A percentile compares a stretch with the other conserved stretches of the same genome.
These are phyloP conservation scores for Fusarium tricinctum DNA, from an alignment of 2,329 filamentous ascomycete genomes.

Conservation along the genomic window DNA sequence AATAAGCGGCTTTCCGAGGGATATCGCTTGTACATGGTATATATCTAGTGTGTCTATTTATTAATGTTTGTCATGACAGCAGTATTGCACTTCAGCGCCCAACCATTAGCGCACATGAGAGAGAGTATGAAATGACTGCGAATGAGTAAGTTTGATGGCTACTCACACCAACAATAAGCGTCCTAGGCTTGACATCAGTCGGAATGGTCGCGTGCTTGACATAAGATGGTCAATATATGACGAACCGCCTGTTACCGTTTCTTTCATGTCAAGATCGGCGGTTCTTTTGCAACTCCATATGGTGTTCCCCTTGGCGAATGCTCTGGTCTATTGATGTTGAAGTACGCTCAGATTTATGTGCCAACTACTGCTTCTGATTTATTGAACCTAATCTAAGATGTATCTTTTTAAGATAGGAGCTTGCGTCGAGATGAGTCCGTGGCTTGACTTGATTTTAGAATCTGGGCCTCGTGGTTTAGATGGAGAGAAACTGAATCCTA, in stretches of 20 bases:
- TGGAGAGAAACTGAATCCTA: no score
- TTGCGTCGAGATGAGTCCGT: background rate
- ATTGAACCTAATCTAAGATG: background rate
- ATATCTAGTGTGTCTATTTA: slow-evolving; percentile 1
- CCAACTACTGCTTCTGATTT: background rate
- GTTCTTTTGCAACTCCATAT: slow-evolving; percentile 1
- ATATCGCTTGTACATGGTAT: background rate
- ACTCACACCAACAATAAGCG: background rate
- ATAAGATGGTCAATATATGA: slow-evolving; percentile 4
- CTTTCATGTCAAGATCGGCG: slow-evolving; percentile 9
- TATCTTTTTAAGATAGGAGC: background rate
- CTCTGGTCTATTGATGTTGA: background rate
- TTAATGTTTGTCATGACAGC: slow-evolving; percentile 13
- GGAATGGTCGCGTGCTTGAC: slow-evolving; percentile 33
- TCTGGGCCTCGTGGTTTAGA: no score
- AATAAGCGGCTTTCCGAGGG: slow-evolving; percentile 2
- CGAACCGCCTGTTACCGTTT: slow-evolving; percentile 6
- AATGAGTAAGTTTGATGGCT: background rate
- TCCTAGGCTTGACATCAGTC: background rate
- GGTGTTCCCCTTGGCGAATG: background rate
- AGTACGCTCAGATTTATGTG: background rate
- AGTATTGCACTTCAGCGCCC: background rate
- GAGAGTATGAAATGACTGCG: background rate
- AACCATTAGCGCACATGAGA: slow-evolving; percentile 7
- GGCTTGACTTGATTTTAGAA: no score